Base-by-base conservation (phyloP, 2,329 filamentous ascomycete genomes). In the Aspergillus sp. region DNA sequence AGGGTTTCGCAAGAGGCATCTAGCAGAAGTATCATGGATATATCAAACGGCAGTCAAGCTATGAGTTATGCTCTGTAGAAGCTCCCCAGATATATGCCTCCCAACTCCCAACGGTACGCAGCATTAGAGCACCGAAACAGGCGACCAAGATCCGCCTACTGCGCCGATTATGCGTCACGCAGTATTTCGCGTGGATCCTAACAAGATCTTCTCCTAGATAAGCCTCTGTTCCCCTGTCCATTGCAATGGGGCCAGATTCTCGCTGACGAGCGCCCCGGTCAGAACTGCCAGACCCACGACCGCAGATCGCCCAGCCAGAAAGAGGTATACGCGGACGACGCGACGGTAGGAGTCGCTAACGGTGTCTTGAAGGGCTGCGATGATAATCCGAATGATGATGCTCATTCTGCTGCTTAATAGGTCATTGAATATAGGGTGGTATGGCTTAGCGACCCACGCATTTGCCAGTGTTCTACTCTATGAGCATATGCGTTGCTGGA, bases 351-450 rank as follows among this genome's bases (percentile, higher is more conserved):
- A 76, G 50, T 81, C 70, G 44, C 78, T 56, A 44, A 81, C 77
- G 3, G 66, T 66, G 46, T 83, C 80, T 52, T 83, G 80, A 0
- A 83, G 72, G 0, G 74, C 75, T 1, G 79, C 79, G 0, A 77
- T 74, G 19, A 81, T 65, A 39, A 82, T 73, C 0, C 77, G 69
- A 1, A 82, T 67, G 44, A 82, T 77, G 48, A 82, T 80, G 48
- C 71, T 80, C 76, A 81, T 81, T 29, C 73, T 75, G 58, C 7
- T 82, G 6, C 79, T 82, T 51, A 83, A 82, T 2, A 83, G 48
- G 48, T 82, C 81, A 76, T 82, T 82, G 54, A 80, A 78, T 0
- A 83, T 78, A 0, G 87, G n/a, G n/a, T n/a, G n/a, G n/a, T n/a
- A 72, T 7, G 74, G 74, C 80, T 80, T 82, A 55, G 76, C 82